Evolutionary conservation across 495 filamentous ascomycete genomes (phyloP).

Genomic region (Neurospora cerealis): DNA sequence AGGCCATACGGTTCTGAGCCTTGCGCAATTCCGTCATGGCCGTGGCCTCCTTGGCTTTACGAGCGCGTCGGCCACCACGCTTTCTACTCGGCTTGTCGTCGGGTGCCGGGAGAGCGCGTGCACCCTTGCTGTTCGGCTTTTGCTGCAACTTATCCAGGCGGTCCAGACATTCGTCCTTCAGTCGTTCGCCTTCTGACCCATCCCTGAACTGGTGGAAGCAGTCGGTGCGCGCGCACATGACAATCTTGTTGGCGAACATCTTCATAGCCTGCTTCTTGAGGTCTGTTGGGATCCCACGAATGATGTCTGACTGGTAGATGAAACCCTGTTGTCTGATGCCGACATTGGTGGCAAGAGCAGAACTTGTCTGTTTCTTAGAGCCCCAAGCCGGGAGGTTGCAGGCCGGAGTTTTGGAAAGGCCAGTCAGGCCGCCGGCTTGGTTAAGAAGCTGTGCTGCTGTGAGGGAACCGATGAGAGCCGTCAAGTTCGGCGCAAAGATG

Average conservation of each 20-base stretch:
- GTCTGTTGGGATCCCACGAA: conserved; percentile 72
- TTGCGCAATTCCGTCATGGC: conserved; percentile 97
- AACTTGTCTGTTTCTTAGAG: conserved; percentile 70
- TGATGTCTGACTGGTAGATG: conserved; percentile 81
- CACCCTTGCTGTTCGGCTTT: conserved; percentile 83
- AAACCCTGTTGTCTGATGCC: conserved; percentile 89
- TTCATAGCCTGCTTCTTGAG: conserved; percentile 92
- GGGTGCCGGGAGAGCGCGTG: conserved; percentile 80
- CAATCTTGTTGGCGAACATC: conserved; percentile 86
- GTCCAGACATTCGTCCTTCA: conserved; percentile 72
- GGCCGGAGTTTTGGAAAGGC: conserved; percentile 82
- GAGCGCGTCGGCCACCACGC: conserved; percentile 80
- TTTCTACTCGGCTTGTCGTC: conserved; percentile 94
- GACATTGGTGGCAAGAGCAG: conserved; percentile 88
- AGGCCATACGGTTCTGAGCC: conserved; percentile 91
- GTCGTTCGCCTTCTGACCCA: conserved; percentile 74
- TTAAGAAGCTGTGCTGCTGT: conserved; percentile 95
- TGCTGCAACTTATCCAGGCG: conserved; percentile 91
- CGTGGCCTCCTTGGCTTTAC: conserved; percentile 93
- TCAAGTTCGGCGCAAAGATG: conserved; percentile 89
- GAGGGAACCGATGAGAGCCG: conserved; percentile 85
- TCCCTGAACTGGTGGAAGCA: conserved; percentile 74
- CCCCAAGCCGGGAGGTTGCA: conserved; percentile 89
- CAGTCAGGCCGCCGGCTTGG: conserved; percentile 76
- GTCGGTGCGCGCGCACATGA: conserved; percentile 83